Evolutionary conservation across 306 rosid genomes (phyloP).

Genomic region (Castanea sativa): DNA sequence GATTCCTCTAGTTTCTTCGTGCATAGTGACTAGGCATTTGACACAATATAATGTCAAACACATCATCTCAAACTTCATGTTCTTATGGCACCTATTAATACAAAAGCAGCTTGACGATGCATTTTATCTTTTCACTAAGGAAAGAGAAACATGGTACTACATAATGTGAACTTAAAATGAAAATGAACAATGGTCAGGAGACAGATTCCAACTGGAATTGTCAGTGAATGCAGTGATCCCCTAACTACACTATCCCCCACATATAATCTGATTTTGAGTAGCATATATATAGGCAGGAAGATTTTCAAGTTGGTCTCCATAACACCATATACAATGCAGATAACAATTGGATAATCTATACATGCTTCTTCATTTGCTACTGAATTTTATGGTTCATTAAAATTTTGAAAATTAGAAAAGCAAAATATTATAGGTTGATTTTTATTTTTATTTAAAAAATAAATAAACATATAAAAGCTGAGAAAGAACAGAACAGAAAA

Average conservation of each 20-base stretch:
- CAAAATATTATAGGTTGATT: no score
- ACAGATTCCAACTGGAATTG: background rate
- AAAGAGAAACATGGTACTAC: background rate
- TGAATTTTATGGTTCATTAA: no score
- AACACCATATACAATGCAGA: no score
- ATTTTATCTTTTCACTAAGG: background rate
- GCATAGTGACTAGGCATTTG: background rate
- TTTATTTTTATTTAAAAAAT: no score
- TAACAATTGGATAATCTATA: no score
- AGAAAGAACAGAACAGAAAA: no score
- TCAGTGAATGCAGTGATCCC: background rate
- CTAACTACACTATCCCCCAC: background rate
- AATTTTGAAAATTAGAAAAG: no score
- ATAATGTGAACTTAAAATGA: background rate
- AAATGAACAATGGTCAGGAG: background rate
- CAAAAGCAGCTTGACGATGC: background rate
- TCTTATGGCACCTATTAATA: background rate
- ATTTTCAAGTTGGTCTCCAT: no score
- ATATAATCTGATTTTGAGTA: background rate
- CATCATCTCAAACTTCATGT: background rate
- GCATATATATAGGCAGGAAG: no score
- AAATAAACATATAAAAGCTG: no score
- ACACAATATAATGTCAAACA: background rate
- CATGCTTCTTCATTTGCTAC: no score
- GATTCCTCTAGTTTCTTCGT: background rate